Evolutionary conservation across 2,329 filamentous ascomycete genomes (phyloP).

Genomic region (Calonectria ilicicola): DNA sequence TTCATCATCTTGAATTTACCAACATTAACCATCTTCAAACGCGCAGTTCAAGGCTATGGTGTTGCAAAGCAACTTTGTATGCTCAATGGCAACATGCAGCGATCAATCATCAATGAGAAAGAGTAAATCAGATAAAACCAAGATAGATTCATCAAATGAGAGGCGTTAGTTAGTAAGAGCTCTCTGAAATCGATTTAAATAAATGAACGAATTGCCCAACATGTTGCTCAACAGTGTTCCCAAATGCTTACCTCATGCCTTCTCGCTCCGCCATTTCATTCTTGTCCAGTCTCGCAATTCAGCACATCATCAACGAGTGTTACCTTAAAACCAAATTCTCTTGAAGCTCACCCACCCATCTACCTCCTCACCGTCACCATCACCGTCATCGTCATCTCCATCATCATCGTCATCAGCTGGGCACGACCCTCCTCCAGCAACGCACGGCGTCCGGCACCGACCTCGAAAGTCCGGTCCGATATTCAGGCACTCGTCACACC

Average conservation of each 20-base stretch:
- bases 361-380: background rate
- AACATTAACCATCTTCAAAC: too few species aligned
- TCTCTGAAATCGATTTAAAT: background rate
- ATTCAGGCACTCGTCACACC: slow-evolving; percentile 54
- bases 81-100: too few species aligned
- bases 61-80: background rate
- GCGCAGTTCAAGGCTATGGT: background rate
- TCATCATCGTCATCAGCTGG: background rate
- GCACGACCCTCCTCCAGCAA: slow-evolving; percentile 29
- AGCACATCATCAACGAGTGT: background rate
- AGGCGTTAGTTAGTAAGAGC: background rate
- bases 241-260: background rate
- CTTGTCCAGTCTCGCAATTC: background rate
- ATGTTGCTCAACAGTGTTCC: background rate
- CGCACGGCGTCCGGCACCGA: slow-evolving; percentile 53
- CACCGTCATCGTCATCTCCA: background rate
- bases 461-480: slow-evolving; percentile 54
- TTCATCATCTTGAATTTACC: too few species aligned
- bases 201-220: background rate
- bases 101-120: background rate
- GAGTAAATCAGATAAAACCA: background rate
- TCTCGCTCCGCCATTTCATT: background rate
- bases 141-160: background rate
- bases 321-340: slow-evolving; percentile 11
- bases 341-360: background rate